phyloP scores from a whole-genome alignment of 2,329 filamentous ascomycete genomes.

The Penicillium verrucosum region DNA sequence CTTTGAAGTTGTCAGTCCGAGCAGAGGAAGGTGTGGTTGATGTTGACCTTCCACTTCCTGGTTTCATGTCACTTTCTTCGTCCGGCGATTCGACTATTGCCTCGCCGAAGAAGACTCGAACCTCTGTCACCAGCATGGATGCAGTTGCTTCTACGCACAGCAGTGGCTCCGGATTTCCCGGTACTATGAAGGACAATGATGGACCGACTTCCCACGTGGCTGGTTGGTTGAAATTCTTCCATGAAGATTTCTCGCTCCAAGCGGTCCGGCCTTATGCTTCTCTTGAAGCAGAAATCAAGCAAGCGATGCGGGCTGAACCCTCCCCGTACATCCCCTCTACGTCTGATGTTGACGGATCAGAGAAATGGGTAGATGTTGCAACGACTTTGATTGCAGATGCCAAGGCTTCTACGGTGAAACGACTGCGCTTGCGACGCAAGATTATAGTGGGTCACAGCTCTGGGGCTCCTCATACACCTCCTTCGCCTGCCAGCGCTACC shows the following conservation, averaged over 20 bases:
- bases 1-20: constrained; percentile 54
- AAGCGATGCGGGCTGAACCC: constrained; percentile 56
- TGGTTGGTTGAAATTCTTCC: constrained; percentile 56
- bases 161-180: constrained; percentile 37
- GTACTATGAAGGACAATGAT: constrained; percentile 35
- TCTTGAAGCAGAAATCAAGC: constrained; percentile 54
- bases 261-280: constrained; percentile 54
- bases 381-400: constrained; percentile 57
- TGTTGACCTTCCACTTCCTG: constrained; percentile 56
- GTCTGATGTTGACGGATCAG: constrained; percentile 30
- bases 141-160: constrained; percentile 46
- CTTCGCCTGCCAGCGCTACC: constrained; percentile 23
- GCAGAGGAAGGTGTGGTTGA: constrained; percentile 60
- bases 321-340: constrained; percentile 41
- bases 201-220: constrained; percentile 55
- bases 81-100: constrained; percentile 45
- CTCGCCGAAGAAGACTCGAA: constrained; percentile 43
- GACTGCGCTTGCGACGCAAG: constrained; percentile 52
- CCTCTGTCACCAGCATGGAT: constrained; percentile 53
- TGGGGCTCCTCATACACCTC: constrained; percentile 20
- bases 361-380: constrained; percentile 57
- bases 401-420: constrained; percentile 53
- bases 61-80: constrained; percentile 47
- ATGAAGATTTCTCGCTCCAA: constrained; percentile 59
- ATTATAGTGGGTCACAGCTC: constrained; percentile 28